phyloP scores from a whole-genome alignment of 1,139 yeast species.

The Debaryomycetaceae sp. region DNA sequence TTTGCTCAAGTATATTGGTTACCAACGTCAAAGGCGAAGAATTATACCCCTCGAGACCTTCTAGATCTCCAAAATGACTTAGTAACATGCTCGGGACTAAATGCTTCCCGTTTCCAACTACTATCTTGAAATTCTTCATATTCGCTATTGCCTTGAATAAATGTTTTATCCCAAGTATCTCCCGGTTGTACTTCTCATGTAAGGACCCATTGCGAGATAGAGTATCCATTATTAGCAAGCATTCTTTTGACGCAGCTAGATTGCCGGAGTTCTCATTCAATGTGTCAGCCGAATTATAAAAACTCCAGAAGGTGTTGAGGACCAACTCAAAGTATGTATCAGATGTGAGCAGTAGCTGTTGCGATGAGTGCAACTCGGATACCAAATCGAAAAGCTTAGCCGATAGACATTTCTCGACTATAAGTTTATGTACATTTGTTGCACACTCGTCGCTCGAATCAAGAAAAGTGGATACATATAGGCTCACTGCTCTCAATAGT shows the following conservation, averaged over 20 bases:
- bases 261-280: slow-evolving; percentile 49
- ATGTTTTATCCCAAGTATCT: slow-evolving; percentile 25
- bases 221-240: slow-evolving; percentile 33
- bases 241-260: slow-evolving; percentile 37
- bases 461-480: slow-evolving; percentile 24
- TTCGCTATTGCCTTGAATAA: slow-evolving; percentile 25
- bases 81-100: slow-evolving; percentile 29
- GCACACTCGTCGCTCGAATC: slow-evolving; percentile 19
- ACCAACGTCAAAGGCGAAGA: slow-evolving; percentile 26
- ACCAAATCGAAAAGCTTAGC: slow-evolving; percentile 34
- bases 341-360: slow-evolving; percentile 12
- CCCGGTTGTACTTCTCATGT: slow-evolving; percentile 9
- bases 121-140: slow-evolving; percentile 34
- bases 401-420: slow-evolving; percentile 39
- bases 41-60: slow-evolving; percentile 7
- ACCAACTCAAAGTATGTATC: slow-evolving; percentile 19
- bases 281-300: slow-evolving; percentile 46
- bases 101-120: slow-evolving; percentile 28
- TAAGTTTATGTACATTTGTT: slow-evolving; percentile 24
- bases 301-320: slow-evolving; percentile 50
- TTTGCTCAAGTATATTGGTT: slow-evolving; percentile 48
- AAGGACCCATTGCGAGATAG: slow-evolving; percentile 11
- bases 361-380: slow-evolving; percentile 14
- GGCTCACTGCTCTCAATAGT: slow-evolving; percentile 18
- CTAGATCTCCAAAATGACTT: slow-evolving; percentile 15